Evolutionary conservation across 1,139 yeast species (phyloP).

Genomic region (Wickerhamomyces sp.): DNA sequence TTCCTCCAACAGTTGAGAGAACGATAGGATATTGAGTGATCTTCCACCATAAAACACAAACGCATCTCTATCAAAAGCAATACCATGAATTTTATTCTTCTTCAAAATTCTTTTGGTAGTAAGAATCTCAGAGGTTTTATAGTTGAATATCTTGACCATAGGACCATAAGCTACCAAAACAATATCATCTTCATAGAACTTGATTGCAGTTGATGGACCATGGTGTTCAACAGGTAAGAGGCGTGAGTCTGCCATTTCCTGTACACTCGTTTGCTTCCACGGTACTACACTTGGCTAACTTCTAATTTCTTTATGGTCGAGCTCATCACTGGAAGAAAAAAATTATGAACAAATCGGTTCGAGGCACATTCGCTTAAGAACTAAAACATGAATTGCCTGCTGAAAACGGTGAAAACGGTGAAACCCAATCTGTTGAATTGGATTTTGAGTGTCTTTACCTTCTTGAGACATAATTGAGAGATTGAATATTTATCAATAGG

Average conservation of each 20-base stretch:
- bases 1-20: slow-evolving; percentile 26
- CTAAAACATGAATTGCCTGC: background rate
- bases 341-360: slow-evolving; percentile 1
- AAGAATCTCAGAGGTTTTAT: slow-evolving; percentile 36
- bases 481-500: too few species aligned
- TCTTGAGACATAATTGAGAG: too few species aligned
- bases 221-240: slow-evolving; percentile 34
- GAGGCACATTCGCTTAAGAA: background rate
- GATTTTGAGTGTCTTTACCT: too few species aligned
- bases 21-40: slow-evolving; percentile 47
- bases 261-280: background rate
- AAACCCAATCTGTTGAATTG: too few species aligned
- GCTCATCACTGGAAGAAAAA: slow-evolving; percentile 2
- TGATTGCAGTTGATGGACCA: slow-evolving; percentile 42
- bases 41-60: slow-evolving; percentile 66
- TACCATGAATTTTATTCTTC: slow-evolving; percentile 77
- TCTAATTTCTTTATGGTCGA: too few species aligned
- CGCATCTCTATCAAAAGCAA: slow-evolving; percentile 36
- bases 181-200: slow-evolving; percentile 31
- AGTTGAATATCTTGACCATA: slow-evolving; percentile 48
- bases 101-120: slow-evolving; percentile 46
- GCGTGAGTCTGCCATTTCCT: background rate
- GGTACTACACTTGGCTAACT: too few species aligned
- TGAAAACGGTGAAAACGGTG: too few species aligned
- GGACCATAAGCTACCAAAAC: slow-evolving; percentile 79